Conservation (phyloP, 148 eudicot genomes). For the Camellia granthamiana region DNA sequence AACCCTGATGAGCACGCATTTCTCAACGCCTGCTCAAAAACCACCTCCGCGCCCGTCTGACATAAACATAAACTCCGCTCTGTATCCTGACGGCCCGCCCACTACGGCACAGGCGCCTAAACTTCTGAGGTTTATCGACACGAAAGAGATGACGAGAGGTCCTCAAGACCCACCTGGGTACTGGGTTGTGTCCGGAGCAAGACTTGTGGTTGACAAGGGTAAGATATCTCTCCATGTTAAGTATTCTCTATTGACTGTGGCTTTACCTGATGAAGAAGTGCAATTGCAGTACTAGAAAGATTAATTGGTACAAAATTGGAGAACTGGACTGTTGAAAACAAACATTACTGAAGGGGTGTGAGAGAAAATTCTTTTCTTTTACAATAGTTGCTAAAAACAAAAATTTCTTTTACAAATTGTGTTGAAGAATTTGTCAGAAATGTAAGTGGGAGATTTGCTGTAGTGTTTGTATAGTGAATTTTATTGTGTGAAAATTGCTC, state of each 20-base stretch:
- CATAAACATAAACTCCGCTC: constrained; percentile 44
- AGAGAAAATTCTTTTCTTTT: neutral
- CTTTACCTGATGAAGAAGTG: constrained; percentile 35
- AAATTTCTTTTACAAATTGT: neutral
- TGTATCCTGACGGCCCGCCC: constrained; percentile 49
- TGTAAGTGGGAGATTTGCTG: neutral
- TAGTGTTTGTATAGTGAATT: constrained; percentile 4
- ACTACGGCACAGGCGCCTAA: constrained; percentile 32
- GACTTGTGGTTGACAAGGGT: constrained; percentile 47
- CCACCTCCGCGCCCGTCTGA: constrained; percentile 41
- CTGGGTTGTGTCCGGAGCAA: constrained; percentile 56
- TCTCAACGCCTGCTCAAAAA: constrained; percentile 30
- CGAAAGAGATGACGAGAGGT: constrained; percentile 49
- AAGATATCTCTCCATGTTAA: constrained; percentile 49
- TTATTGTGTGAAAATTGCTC: no score
- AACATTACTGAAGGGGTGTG: no score
- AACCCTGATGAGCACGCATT: constrained; percentile 28
- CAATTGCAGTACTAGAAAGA: constrained; percentile 15
- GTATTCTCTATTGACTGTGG: constrained; percentile 43
- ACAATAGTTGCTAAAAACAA: neutral
- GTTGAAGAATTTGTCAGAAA: constrained; percentile 1
- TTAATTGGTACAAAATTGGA: neutral
- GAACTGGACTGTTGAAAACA: neutral
- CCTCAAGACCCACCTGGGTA: constrained; percentile 55
- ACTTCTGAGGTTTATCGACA: constrained; percentile 44